A percentile compares a stretch with the other conserved stretches of the same genome.
Evolutionary conservation across 2,329 filamentous ascomycete genomes (phyloP).

Genomic region (Pseudogymnoascus sp.): DNA sequence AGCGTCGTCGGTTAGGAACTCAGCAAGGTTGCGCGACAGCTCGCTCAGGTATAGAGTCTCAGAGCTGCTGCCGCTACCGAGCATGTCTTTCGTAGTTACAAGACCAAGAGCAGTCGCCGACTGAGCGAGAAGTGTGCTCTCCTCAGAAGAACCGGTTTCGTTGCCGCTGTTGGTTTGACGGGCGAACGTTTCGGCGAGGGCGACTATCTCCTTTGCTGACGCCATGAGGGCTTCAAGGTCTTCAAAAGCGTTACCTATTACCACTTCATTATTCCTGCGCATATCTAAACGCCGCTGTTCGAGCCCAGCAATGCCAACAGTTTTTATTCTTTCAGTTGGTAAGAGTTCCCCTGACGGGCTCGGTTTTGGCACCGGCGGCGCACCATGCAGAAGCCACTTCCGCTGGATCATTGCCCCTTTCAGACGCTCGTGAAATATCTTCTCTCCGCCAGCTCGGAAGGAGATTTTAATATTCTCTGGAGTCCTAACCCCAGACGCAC

Average conservation of each 20-base stretch:
- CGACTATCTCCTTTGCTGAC: conserved; percentile 91
- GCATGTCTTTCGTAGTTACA: conserved; percentile 91
- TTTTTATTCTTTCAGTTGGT: conserved; percentile 40
- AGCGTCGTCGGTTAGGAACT: conserved; percentile 81
- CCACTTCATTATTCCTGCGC: conserved; percentile 83
- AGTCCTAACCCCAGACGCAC: conserved; percentile 41
- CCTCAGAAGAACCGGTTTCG: conserved; percentile 57
- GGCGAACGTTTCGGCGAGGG: conserved; percentile 81
- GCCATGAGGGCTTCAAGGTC: conserved; percentile 96
- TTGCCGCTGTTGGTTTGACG: conserved; percentile 51
- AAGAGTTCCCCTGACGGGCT: conserved; percentile 23
- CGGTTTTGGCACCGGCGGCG: conserved; percentile 73
- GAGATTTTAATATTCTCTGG: conserved; percentile 81
- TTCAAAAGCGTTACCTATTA: conserved; percentile 91
- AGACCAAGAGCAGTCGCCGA: conserved; percentile 78
- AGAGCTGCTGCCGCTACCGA: conserved; percentile 62
- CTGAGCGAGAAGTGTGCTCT: conserved; percentile 67
- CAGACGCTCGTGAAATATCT: conserved; percentile 80
- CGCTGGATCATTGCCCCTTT: conserved; percentile 84
- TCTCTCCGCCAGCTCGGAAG: conserved; percentile 81
- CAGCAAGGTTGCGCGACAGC: conserved; percentile 73
- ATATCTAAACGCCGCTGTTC: conserved; percentile 78
- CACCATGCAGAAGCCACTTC: conserved; percentile 89
- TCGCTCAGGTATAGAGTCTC: conserved; percentile 87
- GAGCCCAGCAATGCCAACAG: conserved; percentile 83